Conservation (phyloP, 1,284 basidiomycete genomes). For the Fomitopsis palustris region DNA sequence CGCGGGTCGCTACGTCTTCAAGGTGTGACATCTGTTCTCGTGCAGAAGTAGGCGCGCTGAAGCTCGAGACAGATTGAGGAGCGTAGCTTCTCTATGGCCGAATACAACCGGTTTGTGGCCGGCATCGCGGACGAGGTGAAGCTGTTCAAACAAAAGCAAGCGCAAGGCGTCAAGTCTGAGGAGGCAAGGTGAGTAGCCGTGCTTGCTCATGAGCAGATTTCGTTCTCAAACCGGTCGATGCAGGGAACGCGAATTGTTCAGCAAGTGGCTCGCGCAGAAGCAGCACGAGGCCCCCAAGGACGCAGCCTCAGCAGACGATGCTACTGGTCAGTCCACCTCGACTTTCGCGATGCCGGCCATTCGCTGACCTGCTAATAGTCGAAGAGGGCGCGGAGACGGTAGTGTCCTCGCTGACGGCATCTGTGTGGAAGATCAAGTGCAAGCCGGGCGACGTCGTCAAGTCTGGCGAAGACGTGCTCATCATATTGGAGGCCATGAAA, state of each 20-base stretch:
- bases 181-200: conserved; percentile 36
- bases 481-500: conserved; percentile 74
- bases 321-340: background rate
- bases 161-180: conserved; percentile 32
- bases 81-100: conserved; percentile 48
- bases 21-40: conserved; percentile 29
- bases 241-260: conserved; percentile 16
- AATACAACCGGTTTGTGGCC: conserved; percentile 44
- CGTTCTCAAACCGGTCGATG: background rate
- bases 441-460: conserved; percentile 41
- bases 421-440: conserved; percentile 56
- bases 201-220: background rate
- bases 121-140: conserved; percentile 40
- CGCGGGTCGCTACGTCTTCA: conserved; percentile 55
- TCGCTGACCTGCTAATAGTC: background rate
- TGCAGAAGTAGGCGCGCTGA: background rate
- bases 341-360: no score
- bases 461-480: conserved; percentile 44
- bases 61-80: conserved; percentile 42
- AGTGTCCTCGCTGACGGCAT: conserved; percentile 46
- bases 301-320: background rate
- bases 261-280: conserved; percentile 10
- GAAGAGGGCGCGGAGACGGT: background rate
- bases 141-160: conserved; percentile 40
- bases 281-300: background rate